A percentile compares a stretch with the other conserved stretches of the same genome.
These are phyloP conservation scores for Hyaloscypha bicolor DNA, from an alignment of 495 filamentous ascomycete genomes.

Conservation along the genomic window DNA sequence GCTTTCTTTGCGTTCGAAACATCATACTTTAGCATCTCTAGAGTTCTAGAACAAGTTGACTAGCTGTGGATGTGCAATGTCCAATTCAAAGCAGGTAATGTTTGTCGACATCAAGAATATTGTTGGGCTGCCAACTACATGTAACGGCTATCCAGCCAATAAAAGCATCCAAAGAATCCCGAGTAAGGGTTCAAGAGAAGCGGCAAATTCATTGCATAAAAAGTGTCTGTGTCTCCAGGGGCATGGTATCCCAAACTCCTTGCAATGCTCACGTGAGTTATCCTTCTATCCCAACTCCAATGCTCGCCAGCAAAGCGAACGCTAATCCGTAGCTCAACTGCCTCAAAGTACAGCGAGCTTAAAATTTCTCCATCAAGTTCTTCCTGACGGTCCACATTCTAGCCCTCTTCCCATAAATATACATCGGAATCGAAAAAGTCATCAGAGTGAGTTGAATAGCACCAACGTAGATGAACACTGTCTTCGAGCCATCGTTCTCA, in stretches of 20 bases:
- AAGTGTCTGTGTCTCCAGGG: background rate
- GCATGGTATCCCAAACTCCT: background rate
- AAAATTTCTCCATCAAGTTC: conserved; percentile 90
- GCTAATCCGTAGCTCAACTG: background rate
- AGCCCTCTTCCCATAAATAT: conserved; percentile 90
- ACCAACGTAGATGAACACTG: conserved; percentile 81
- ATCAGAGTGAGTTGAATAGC: conserved; percentile 80
- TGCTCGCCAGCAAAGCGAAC: background rate
- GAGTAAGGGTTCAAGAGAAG: background rate
- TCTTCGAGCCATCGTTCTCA: conserved; percentile 70
- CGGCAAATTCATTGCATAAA: background rate
- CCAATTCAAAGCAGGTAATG: too few species aligned
- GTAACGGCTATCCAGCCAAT: background rate
- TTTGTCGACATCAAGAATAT: background rate
- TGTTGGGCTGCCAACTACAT: background rate
- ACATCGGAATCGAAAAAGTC: conserved; percentile 85
- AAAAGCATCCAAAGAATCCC: background rate
- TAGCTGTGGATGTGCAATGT: too few species aligned
- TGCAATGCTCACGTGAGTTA: background rate
- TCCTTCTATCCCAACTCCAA: conserved; percentile 1
- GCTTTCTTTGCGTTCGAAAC: too few species aligned
- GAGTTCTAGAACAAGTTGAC: too few species aligned
- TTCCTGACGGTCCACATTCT: conserved; percentile 96
- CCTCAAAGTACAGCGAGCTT: conserved; percentile 16
- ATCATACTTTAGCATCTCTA: too few species aligned